Evolutionary conservation across 257 asterid genomes (phyloP).

Genomic region (Solanum chmielewskii): DNA sequence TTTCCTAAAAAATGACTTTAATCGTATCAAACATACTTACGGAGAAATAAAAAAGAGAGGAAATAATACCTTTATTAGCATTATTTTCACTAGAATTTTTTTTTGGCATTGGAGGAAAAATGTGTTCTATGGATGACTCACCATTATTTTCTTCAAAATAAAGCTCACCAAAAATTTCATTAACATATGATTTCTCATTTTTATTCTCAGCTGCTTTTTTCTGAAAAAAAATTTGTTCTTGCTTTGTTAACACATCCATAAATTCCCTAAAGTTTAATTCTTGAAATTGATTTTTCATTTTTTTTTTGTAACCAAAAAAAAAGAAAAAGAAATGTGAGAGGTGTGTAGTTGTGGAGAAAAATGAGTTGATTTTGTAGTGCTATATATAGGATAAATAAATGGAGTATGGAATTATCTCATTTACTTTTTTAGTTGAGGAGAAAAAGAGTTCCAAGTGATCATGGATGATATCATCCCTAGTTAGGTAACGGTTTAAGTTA

Average conservation of each 20-base stretch:
- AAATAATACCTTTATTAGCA: neutral
- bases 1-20: neutral
- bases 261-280: neutral
- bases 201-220: neutral
- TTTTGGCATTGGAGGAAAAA: neutral
- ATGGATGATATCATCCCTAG: neutral
- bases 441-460: neutral
- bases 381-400: neutral
- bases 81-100: neutral
- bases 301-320: neutral
- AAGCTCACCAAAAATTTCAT: neutral
- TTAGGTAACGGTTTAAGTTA: neutral
- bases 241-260: neutral
- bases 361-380: neutral
- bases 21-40: neutral
- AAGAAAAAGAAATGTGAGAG: neutral
- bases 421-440: neutral
- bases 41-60: rapidly evolving
- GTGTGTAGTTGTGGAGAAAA: neutral
- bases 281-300: neutral
- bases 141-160: neutral
- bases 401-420: neutral
- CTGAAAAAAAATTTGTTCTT: neutral
- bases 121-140: neutral
- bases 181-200: neutral